These are phyloP conservation scores for Vigna reflexopilosa DNA, from an alignment of 306 rosid genomes.

Conservation along the genomic window DNA sequence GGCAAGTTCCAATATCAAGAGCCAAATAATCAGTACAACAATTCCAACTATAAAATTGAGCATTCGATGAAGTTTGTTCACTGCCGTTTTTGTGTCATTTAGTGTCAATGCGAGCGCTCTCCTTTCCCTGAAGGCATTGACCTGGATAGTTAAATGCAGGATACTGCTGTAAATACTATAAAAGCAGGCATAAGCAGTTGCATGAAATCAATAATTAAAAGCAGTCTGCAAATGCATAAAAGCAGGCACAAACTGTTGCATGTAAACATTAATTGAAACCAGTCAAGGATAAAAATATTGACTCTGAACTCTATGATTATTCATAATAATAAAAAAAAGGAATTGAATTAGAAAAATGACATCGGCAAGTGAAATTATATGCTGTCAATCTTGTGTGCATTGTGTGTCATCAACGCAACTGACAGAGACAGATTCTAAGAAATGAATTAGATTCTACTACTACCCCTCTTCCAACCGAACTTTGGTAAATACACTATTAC, in stretches of 20 bases:
- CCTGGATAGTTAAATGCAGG: slow-evolving; percentile 56
- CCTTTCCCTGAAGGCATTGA: slow-evolving; percentile 89
- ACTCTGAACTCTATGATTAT: slow-evolving; percentile 15
- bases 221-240: neutral
- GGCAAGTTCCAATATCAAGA: slow-evolving; percentile 77
- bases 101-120: slow-evolving; percentile 92
- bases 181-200: slow-evolving; percentile 14
- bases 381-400: neutral
- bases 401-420: neutral
- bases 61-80: slow-evolving; percentile 80
- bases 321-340: neutral
- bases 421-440: slow-evolving; percentile 12
- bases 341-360: neutral
- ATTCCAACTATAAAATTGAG: slow-evolving; percentile 72
- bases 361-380: neutral
- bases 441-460: slow-evolving; percentile 13
- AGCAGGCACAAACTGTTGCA: slow-evolving; percentile 12
- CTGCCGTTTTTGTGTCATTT: slow-evolving; percentile 97
- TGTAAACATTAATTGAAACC: slow-evolving; percentile 25
- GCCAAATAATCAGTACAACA: slow-evolving; percentile 66
- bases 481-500: neutral
- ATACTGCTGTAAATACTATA: neutral
- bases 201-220: slow-evolving; percentile 5
- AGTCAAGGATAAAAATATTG: neutral
- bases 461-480: neutral